A percentile compares a stretch with the other conserved stretches of the same genome.
Conservation (phyloP, 352 stramenopile species). For the Globisporangium cederbergense region DNA sequence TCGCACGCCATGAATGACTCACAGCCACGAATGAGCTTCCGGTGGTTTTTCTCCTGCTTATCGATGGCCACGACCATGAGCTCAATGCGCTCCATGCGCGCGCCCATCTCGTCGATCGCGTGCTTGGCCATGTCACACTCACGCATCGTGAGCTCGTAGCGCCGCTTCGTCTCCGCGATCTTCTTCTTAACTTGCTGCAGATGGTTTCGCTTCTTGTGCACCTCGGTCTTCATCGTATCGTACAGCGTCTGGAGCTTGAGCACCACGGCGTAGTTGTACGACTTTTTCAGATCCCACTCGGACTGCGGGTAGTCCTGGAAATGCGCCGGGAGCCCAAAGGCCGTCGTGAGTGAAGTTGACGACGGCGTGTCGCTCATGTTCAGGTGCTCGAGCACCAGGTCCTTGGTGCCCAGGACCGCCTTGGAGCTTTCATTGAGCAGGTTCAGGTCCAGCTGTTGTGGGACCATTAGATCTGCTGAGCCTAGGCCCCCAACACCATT, state of each 20-base stretch:
- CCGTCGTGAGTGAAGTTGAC: conserved; percentile 28
- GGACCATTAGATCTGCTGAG: background rate
- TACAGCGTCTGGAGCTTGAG: conserved; percentile 76
- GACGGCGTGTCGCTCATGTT: conserved; percentile 20
- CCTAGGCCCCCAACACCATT: background rate
- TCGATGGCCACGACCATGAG: conserved; percentile 58
- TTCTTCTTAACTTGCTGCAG: conserved; percentile 56
- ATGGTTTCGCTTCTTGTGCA: conserved; percentile 58
- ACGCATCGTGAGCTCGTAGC: conserved; percentile 64
- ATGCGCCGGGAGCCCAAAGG: conserved; percentile 63
- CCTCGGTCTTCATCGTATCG: conserved; percentile 58
- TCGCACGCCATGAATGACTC: conserved; percentile 61
- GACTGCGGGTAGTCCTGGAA: conserved; percentile 78
- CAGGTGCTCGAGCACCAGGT: conserved; percentile 20
- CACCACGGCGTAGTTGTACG: conserved; percentile 75
- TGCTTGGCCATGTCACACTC: conserved; percentile 79
- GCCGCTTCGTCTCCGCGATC: conserved; percentile 53
- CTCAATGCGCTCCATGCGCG: conserved; percentile 66
- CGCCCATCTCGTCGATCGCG: conserved; percentile 70
- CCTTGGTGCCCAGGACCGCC: conserved; percentile 16
- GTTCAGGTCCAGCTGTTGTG: conserved; percentile 4
- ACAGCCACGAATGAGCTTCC: conserved; percentile 61
- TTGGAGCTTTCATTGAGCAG: background rate
- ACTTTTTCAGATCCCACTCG: conserved; percentile 74
- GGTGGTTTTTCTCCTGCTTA: conserved; percentile 66